Conservation (phyloP, 23 red algal species). For the Agarophyton chilense region DNA sequence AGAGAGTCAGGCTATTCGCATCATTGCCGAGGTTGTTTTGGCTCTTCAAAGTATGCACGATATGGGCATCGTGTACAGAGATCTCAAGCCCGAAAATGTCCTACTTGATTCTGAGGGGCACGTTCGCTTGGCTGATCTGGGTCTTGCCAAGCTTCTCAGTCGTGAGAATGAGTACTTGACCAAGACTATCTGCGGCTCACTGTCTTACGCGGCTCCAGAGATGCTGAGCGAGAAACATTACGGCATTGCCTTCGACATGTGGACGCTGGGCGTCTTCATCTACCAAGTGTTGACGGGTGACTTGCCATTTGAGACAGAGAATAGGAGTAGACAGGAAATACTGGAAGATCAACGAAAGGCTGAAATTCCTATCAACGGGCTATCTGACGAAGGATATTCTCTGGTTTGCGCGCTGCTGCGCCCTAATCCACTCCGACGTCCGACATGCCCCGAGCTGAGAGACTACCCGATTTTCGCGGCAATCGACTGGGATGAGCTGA, state of each 20-base stretch:
- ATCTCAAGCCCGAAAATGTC: slow-evolving; percentile 94
- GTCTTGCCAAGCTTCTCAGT: slow-evolving; percentile 71
- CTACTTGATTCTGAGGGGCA: slow-evolving; percentile 79
- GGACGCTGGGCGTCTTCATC: slow-evolving; percentile 80
- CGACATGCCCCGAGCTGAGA: slow-evolving; percentile 49
- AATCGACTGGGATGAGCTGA: slow-evolving; percentile 65
- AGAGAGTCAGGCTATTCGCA: slow-evolving; percentile 72
- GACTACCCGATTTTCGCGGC: slow-evolving; percentile 70
- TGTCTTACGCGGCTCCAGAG: slow-evolving; percentile 85
- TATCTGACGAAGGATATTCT: slow-evolving; percentile 55
- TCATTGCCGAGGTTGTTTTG: slow-evolving; percentile 84
- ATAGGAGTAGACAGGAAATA: slow-evolving; percentile 59
- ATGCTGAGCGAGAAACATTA: slow-evolving; percentile 85
- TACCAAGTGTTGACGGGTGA: slow-evolving; percentile 73
- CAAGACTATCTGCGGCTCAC: slow-evolving; percentile 81
- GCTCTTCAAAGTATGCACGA: slow-evolving; percentile 88
- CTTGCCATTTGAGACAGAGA: slow-evolving; percentile 63
- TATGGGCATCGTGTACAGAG: slow-evolving; percentile 86
- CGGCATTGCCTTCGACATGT: slow-evolving; percentile 87
- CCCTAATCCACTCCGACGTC: slow-evolving; percentile 51
- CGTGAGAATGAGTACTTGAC: slow-evolving; percentile 73
- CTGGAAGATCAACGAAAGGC: slow-evolving; percentile 64
- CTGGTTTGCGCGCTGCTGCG: slow-evolving; percentile 57
- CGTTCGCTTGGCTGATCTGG: slow-evolving; percentile 86
- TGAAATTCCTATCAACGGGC: slow-evolving; percentile 53